Evolutionary conservation across 225 moss, liverwort and hornwort genomes (phyloP), one percentile per base, ranked within the genome.

Genomic region (Polytrichum formosum): DNA sequence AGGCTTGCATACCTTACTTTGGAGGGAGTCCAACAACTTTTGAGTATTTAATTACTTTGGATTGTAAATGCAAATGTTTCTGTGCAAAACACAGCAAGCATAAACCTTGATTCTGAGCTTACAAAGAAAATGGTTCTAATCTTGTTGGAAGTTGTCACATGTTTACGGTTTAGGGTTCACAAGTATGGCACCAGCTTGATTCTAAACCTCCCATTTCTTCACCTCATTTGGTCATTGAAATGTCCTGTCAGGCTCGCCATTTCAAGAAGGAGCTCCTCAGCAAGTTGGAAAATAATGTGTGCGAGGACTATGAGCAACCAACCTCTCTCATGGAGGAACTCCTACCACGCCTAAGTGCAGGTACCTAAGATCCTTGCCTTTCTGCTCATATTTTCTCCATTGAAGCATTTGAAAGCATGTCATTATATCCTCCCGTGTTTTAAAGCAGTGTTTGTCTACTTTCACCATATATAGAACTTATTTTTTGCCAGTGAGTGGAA

Each of bases 191-290:
- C 6, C n/a, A 22, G 21, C 21, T 60, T 60, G 59, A 6, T 60
- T n/a, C 10, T 8, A 59, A 22, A 25, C 21, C 21, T 60, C 21
- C 35, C 21, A 22, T 60, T 7, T 71, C 22, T 6, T 7, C 53
- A 61, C 65, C 55, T 55, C 18, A 9, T 37, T 66, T 75, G 60
- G 35, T 78, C 5, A 63, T 9, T 64, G 73, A 62, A 56, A 72
- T 35, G 20, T 26, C 65, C 46, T 46, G 13, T 72, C 80, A 96
- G 96, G 93, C 84, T 58, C 85, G 93, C 69, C 91, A 96, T 79
- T 93, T 96, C 77, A 93, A 93, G 75, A 83, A 84, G 66, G 88
- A 85, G 70, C 81, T 96, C 74, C 71, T 96, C 61, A 90, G 87
- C 76, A 96, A 96, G 77, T 82, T 91, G 55, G 90, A 96, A 74